Conservation (phyloP, 441 rosid genomes). For the Populus trichocarpa region DNA sequence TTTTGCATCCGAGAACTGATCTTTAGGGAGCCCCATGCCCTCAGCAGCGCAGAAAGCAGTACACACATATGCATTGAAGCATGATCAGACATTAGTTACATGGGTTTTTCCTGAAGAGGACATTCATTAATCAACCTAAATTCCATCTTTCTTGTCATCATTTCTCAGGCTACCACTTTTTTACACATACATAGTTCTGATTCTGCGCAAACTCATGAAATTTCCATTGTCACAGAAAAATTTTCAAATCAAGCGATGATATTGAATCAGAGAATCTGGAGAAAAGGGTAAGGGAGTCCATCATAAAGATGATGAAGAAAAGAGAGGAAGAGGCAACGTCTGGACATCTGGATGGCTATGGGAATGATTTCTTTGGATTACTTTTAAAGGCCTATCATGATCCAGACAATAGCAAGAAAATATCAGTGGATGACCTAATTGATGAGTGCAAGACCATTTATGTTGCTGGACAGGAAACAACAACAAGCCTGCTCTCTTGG, state of each 20-base stretch:
- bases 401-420: slow-evolving; percentile 21
- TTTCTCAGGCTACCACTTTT: too few species aligned
- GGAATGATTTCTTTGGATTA: not conserved
- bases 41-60: too few species aligned
- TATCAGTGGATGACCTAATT: slow-evolving; percentile 29
- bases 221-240: not conserved
- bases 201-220: too few species aligned
- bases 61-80: too few species aligned
- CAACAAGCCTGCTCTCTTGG: slow-evolving; percentile 38
- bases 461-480: slow-evolving; percentile 43
- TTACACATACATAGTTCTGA: too few species aligned
- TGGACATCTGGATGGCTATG: not conserved
- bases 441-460: slow-evolving; percentile 51
- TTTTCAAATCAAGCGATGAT: not conserved
- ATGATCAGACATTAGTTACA: too few species aligned
- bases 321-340: not conserved
- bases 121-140: too few species aligned
- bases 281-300: not conserved
- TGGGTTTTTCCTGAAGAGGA: too few species aligned
- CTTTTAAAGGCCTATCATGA: slow-evolving; percentile 26
- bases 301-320: slow-evolving; percentile 2
- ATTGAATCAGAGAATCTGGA: not conserved
- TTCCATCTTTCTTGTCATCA: too few species aligned
- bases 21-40: too few species aligned
- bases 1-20: too few species aligned